Base-by-base conservation (phyloP, 1,284 basidiomycete species). In the Fomitiporia mediterranea region DNA sequence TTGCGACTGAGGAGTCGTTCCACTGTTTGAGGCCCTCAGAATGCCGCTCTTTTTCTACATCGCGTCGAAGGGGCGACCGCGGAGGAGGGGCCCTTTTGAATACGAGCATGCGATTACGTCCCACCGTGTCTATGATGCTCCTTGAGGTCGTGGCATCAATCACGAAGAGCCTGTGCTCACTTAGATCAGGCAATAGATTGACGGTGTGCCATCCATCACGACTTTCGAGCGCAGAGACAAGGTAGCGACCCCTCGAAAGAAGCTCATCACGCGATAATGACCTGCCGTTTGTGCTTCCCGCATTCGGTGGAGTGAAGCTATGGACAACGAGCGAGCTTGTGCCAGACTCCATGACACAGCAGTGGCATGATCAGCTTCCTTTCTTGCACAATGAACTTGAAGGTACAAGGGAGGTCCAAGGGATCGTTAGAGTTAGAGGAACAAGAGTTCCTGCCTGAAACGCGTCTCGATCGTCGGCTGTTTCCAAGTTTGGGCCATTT, bases 1-100 rank as follows among this genome's bases (percentile, higher is more conserved):
- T 67, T 11, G 63, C 61, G 7, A 60, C 59, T 32, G 63, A 43
- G 17, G 64, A 60, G 32, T 63, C 60, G 9, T 69, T 72, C 78
- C 77, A 79, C 44, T 72, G 69, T 53, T 69, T 71, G 11, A 69
- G 13, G 11, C 13, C 6, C 25, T 34, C 38, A 28, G 28, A 9
- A 27, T 27, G 5, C n/a, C 35, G 3, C 17, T 17, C 4, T 17
- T 27, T 34, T 19, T 44, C 39, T 5, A 32, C 8, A 42, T 42
- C 11, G 13, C 28, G 7, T 8, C 50, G 17, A 23, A 53, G 28
- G 13, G 39, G 21, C 11, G 27, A 13, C 2, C 17, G n/a, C 2
- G 28, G 19, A 5, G 54, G 47, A 19, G 47, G 46, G 19, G 44
- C 8, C 19, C 13, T 49, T 23, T 23, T 50, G 13, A 49, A 30